Percentiles rank a stretch among this genome's conserved stretches.
Conservation (phyloP, 768 basidiomycete species). For the Podaxis sp. region DNA sequence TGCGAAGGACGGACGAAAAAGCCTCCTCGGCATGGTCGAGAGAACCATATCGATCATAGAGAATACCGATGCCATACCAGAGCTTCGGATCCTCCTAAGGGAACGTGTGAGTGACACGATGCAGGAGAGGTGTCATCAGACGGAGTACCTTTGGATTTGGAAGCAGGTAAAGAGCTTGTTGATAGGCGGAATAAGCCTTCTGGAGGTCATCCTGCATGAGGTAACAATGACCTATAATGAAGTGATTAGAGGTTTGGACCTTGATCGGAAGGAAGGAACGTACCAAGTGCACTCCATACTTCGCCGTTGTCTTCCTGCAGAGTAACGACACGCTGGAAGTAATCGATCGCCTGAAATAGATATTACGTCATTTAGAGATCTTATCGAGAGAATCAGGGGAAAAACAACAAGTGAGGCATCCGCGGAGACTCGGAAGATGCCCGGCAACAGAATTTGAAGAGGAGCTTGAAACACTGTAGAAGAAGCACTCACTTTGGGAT, state of each 20-base stretch:
- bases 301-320: constrained; percentile 97
- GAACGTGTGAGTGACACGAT: constrained; percentile 9
- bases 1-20: constrained; percentile 91
- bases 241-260: constrained; percentile 10
- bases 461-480: constrained; percentile 12
- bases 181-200: constrained; percentile 97
- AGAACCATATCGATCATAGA: constrained; percentile 98
- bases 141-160: constrained; percentile 84
- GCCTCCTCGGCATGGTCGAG: constrained; percentile 99
- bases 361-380: constrained; percentile 39
- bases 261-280: constrained; percentile 24
- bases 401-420: constrained; percentile 30
- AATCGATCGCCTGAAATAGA: constrained; percentile 83
- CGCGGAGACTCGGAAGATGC: constrained; percentile 35
- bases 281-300: constrained; percentile 96
- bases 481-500: constrained; percentile 74
- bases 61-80: constrained; percentile 99
- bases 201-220: constrained; percentile 99
- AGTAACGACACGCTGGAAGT: constrained; percentile 89
- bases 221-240: constrained; percentile 82
- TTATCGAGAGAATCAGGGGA: constrained; percentile 32
- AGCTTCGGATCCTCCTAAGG: constrained; percentile 90
- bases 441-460: constrained; percentile 22
- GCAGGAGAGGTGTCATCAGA: constrained; percentile 4
- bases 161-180: constrained; percentile 94